Base-by-base conservation (phyloP, 164 flowering plant species). In the Houttuynia cordata region DNA sequence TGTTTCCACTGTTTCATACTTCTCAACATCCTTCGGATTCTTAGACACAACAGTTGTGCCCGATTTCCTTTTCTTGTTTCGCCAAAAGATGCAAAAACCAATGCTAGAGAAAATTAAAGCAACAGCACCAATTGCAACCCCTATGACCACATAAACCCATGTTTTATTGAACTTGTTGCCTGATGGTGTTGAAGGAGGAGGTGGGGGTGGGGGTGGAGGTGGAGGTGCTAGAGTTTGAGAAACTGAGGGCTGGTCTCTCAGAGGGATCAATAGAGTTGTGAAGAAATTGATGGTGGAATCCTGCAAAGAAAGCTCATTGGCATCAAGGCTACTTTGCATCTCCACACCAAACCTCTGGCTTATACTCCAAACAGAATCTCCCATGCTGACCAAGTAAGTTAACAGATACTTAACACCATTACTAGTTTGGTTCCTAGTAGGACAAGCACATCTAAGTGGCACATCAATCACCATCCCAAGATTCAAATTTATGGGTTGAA, bases 391-490 rank as follows among this genome's bases (percentile, higher is more conserved):
- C 21, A 63, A 45, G 62, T 88, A 88, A 24, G 80, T 82, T 56
- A 82, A 56, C 63, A 88, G 63, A 63, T 66, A 80, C 24, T 67
- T 76, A 0, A 71, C 69, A 17, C 86, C 88, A 23, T 61, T 56
- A n/a, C 19, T 62, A 19, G 42, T 66, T 70, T 88, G 89, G 15
- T 71, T 70, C 37, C 60, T 63, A 0, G 88, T 78, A 9, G 88
- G 91, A 66, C 91, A 85, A 62, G 91, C 91, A 59, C 95, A 85
- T 54, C 83, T 62, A 21, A 85, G 83, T 3, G 87, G 88, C 0
- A 83, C 81, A 24, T 22, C 68, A 40, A 91, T 58, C 52, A 41
- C 68, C 12, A 45, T 13, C n/a, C 88, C 91, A 18, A 59, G 8
- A 18, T 0, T 17, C 57, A 91, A 34, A 6, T 56, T 19, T 0